phyloP scores from a whole-genome alignment of 306 rosid species.

The Ziziphus jujuba region DNA sequence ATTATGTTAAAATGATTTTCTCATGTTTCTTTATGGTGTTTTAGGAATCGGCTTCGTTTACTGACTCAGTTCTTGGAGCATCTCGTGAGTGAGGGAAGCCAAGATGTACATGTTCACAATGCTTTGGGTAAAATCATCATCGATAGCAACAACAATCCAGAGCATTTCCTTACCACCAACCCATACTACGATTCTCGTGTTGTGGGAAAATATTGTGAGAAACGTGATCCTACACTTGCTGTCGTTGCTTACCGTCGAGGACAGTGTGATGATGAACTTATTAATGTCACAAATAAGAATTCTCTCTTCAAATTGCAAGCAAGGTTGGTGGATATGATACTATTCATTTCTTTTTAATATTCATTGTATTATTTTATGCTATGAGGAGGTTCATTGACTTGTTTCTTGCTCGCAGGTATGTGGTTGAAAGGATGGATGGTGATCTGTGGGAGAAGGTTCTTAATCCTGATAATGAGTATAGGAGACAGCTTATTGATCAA shows the following conservation, averaged over 20 bases:
- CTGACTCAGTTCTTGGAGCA: constrained; percentile 98
- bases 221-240: constrained; percentile 97
- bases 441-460: constrained; percentile 97
- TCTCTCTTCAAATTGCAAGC: constrained; percentile 98
- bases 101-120: constrained; percentile 96
- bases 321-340: constrained; percentile 61
- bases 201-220: constrained; percentile 99
- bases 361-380: constrained; percentile 6
- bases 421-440: constrained; percentile 96
- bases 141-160: constrained; percentile 98
- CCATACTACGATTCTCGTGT: constrained; percentile 99
- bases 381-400: constrained; percentile 19
- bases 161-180: constrained; percentile 97
- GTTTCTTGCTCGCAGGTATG: constrained; percentile 62
- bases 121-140: constrained; percentile 98
- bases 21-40: constrained; percentile 23
- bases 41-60: constrained; percentile 92
- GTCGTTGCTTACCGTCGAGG: constrained; percentile 98
- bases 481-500: constrained; percentile 98
- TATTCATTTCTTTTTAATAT: constrained; percentile 4
- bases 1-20: constrained; percentile 16
- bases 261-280: constrained; percentile 97
- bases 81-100: constrained; percentile 99
- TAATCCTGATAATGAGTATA: constrained; percentile 75
- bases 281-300: constrained; percentile 90